These are phyloP conservation scores for Penicillium frequentans DNA, from an alignment of 2,329 filamentous ascomycete genomes.

Conservation along the genomic window DNA sequence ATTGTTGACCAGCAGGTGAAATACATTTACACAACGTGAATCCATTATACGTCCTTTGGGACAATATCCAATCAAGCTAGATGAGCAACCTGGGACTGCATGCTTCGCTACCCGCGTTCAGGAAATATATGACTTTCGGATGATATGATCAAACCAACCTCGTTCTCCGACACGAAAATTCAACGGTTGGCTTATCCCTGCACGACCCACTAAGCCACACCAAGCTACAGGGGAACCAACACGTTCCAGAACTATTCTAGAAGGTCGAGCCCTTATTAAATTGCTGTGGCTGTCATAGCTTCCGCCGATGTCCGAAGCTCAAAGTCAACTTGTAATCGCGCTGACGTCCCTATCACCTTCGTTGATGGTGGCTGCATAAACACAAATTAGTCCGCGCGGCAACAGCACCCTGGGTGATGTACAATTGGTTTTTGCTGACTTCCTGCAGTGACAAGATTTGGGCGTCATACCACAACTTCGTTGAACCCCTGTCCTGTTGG, in stretches of 20 bases:
- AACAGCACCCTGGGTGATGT: background rate
- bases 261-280: conserved; percentile 18
- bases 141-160: conserved; percentile 3
- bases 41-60: background rate
- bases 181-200: background rate
- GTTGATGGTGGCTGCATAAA: conserved; percentile 9
- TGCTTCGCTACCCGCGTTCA: background rate
- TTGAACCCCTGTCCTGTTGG: background rate
- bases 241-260: conserved; percentile 21
- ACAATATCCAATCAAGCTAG: conserved; percentile 17
- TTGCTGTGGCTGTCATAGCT: conserved; percentile 12
- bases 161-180: background rate
- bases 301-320: conserved; percentile 4
- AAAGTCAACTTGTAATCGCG: background rate
- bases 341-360: background rate
- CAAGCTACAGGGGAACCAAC: conserved; percentile 1
- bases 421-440: background rate
- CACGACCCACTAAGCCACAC: conserved; percentile 8
- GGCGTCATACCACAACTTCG: background rate
- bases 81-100: conserved; percentile 3
- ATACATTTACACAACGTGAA: conserved; percentile 1
- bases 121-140: background rate
- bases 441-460: background rate
- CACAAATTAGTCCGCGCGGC: conserved; percentile 2
- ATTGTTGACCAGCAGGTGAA: conserved; percentile 1